These are phyloP conservation scores for Metschnikowia amazonensis DNA, from an alignment of 805 yeast species.

Conservation along the genomic window DNA sequence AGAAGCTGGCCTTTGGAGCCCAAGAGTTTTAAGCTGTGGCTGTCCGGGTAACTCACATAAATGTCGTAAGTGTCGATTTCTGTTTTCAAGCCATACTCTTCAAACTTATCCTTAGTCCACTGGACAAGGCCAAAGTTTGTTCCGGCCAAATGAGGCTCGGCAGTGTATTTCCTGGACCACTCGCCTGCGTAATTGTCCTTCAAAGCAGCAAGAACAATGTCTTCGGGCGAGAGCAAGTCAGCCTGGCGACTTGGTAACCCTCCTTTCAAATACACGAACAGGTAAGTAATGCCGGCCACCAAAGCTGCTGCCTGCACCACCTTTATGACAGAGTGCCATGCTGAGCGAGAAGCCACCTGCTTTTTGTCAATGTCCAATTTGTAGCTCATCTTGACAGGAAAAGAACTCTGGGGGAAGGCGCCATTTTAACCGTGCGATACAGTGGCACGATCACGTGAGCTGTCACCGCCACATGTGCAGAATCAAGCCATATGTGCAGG, in stretches of 20 bases:
- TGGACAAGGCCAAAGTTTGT: conserved; percentile 43
- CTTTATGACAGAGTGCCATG: neutral
- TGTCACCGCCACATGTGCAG: neutral
- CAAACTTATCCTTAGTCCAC: conserved; percentile 56
- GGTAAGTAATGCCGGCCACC: neutral
- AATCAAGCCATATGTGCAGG: neutral
- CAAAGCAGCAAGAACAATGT: conserved; percentile 27
- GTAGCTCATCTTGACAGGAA: neutral
- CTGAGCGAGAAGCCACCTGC: neutral
- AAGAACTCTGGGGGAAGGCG: neutral
- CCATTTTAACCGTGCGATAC: neutral
- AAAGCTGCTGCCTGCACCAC: neutral
- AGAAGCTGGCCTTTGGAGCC: conserved; percentile 30
- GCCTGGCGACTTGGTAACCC: neutral
- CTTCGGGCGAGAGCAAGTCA: conserved; percentile 11
- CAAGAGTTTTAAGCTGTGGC: conserved; percentile 42
- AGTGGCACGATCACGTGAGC: neutral
- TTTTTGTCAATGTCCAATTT: neutral
- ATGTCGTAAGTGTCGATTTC: conserved; percentile 55
- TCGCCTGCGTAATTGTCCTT: conserved; percentile 42
- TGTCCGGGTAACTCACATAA: conserved; percentile 50
- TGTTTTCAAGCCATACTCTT: conserved; percentile 50
- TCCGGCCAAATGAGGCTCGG: conserved; percentile 51
- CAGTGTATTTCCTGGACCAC: conserved; percentile 53
- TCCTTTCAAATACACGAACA: neutral